Evolutionary conservation across 371 early-diverging fungal species (phyloP), one percentile per base, ranked within the genome.

Genomic region (Mucor mucedo): DNA sequence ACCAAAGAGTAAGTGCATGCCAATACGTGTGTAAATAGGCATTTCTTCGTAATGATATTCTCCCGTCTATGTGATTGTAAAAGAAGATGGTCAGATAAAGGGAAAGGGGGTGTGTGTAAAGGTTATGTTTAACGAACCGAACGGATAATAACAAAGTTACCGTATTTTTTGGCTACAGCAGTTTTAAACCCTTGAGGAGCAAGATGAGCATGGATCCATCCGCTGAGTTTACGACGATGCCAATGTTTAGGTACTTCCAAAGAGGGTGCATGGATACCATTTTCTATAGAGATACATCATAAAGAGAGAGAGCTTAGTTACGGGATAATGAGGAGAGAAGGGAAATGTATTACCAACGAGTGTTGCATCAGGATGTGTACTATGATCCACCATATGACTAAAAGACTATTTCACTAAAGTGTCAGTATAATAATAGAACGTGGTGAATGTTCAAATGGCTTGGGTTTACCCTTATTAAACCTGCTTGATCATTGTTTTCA

Each of bases 1-100:
- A 6, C 74, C 72, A 66, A 83, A 83, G 6, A 83, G 40, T 14
- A 83, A 59, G 35, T 83, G 84, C 82, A 83, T 83, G 39, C 84
- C 84, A 47, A 83, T 76, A 29, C 84, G 76, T 0, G 82, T 81
- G 63, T 79, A 79, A 32, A 83, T 77, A 1, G 84, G 84, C 84
- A 81, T 80, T 39, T 81, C 84, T 60, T 83, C 84, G 72, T 81
- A 83, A 10, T 72, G 66, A 55, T 66, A 76, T 41, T 75, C 64
- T 16, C 72, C 74, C 5, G 79, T 79, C 77, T 79, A 70, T 44
- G n/a, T 21, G 21, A 21, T 21, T 21, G 21, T 21, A 21, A 21
- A 21, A 21, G 21, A 21, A 21, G 21, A 21, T n/a, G 21, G 21
- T 21, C 21, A 21, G 21, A 21, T 21, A 21, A 21, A 1, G 21